Base-by-base conservation (phyloP, 768 basidiomycete species). In the Leccinellum luteum region DNA sequence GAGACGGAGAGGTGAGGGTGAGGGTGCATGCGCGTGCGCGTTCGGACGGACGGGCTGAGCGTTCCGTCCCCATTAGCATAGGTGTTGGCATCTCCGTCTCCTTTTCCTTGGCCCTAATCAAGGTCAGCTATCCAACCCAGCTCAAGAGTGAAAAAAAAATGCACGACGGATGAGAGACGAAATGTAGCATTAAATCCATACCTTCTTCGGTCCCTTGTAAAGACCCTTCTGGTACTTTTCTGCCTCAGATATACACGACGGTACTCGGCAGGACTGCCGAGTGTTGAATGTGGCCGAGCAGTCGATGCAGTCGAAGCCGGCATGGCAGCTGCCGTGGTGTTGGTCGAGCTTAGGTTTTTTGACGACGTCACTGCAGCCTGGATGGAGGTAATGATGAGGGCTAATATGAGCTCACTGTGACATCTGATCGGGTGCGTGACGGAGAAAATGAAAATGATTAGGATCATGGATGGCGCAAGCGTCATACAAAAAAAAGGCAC, bases 281-380 rank as follows among this genome's bases (percentile, higher is more conserved):
- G 81, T 80, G 25, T 82, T 75, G 74, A 96, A 97, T 0, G 90
- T 89, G 51, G 80, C 88, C n/a, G 85, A 87, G 73, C 94, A 97
- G 68, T 97, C 94, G 67, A 93, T 84, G 68, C 90, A 92, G 65
- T 89, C 89, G 64, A 91, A 89, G 7, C 86, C 82, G 2, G 81
- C 64, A 55, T 85, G 76, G 66, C 90, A 93, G 47, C 80, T 75
- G 28, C 66, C 69, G 48, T 69, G 62, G 66, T 96, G 94, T 68
- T 87, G 83, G 72, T 96, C 92, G 1, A 97, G 81, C 71, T 94
- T 94, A 13, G 94, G 94, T 67, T 97, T 97, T 73, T 93, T 97
- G 28, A 96, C 86, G 10, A 92, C 87, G 63, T 97, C 94, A 52
- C 81, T 76, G 71, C 94, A 97, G 34, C 71, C 92, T 91, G 58